phyloP scores from a whole-genome alignment of 1,139 yeast species.

The Blastobotrys ciferrii region DNA sequence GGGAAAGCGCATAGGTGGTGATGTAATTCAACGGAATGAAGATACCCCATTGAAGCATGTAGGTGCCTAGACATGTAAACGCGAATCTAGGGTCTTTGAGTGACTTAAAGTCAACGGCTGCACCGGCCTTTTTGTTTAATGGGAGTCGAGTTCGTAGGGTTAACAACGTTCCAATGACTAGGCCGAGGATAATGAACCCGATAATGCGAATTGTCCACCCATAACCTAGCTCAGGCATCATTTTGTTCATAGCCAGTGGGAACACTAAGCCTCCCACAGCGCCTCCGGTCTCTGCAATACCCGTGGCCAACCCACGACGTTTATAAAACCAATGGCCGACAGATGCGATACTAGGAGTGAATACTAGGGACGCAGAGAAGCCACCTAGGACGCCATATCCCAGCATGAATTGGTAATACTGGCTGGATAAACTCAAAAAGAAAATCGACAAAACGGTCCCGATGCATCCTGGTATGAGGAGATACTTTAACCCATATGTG shows the following conservation, averaged over 20 bases:
- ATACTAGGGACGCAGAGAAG: slow-evolving; percentile 54
- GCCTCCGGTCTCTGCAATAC: slow-evolving; percentile 65
- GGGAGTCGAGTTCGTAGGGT: slow-evolving; percentile 42
- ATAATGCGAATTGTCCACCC: slow-evolving; percentile 57
- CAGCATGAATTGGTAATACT: slow-evolving; percentile 57
- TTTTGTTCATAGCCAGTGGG: slow-evolving; percentile 55
- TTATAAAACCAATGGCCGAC: slow-evolving; percentile 60
- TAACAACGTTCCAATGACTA: slow-evolving; percentile 24
- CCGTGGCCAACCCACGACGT: slow-evolving; percentile 59
- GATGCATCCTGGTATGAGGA: slow-evolving; percentile 47
- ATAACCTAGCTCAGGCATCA: slow-evolving; percentile 53
- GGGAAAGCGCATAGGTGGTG: slow-evolving; percentile 53
- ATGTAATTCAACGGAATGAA: slow-evolving; percentile 53
- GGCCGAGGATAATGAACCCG: slow-evolving; percentile 48
- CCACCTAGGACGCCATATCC: slow-evolving; percentile 58
- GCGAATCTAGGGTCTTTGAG: slow-evolving; percentile 43
- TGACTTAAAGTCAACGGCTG: slow-evolving; percentile 33
- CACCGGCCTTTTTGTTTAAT: slow-evolving; percentile 45
- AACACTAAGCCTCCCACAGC: slow-evolving; percentile 63
- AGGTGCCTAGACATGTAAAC: slow-evolving; percentile 43
- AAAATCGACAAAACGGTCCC: slow-evolving; percentile 52
- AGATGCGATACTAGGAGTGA: slow-evolving; percentile 58
- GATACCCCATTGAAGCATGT: slow-evolving; percentile 55
- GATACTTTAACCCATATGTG: slow-evolving; percentile 51
- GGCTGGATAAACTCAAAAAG: slow-evolving; percentile 52